Conservation (phyloP, 345 rosid species). For the Murraya paniculata region DNA sequence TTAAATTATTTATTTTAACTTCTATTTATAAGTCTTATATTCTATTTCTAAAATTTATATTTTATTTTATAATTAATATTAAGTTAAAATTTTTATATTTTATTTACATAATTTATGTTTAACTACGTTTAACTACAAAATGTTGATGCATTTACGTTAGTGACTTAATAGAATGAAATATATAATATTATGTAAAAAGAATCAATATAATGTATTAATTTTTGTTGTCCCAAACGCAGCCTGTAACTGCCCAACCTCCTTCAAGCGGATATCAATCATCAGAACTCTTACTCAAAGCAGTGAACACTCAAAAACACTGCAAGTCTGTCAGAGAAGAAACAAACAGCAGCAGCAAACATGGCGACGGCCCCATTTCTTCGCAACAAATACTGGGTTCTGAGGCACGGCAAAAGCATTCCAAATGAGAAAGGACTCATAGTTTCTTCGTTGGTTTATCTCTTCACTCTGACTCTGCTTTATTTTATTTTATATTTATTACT, state of each 20-base stretch:
- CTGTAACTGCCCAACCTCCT: background rate
- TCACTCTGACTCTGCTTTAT: background rate
- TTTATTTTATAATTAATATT: too few relatives aligned
- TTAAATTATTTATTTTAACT: too few relatives aligned
- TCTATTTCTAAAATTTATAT: too few relatives aligned
- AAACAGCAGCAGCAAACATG: conserved; percentile 21
- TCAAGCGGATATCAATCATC: background rate
- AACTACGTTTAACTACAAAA: too few relatives aligned
- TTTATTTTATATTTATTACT: background rate
- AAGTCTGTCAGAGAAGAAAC: background rate
- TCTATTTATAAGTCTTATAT: too few relatives aligned
- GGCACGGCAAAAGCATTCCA: conserved; percentile 91
- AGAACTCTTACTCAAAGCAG: background rate
- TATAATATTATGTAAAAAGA: too few relatives aligned
- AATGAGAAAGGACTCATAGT: conserved; percentile 86
- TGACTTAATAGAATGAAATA: too few relatives aligned
- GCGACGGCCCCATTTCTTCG: conserved; percentile 31
- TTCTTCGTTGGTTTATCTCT: conserved; percentile 56
- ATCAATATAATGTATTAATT: too few relatives aligned
- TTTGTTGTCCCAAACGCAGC: background rate
- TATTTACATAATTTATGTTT: too few relatives aligned
- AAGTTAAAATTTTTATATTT: too few relatives aligned
- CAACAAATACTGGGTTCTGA: conserved; percentile 73
- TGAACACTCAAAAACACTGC: background rate
- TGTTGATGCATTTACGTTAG: too few relatives aligned